Evolutionary conservation across 2,329 filamentous ascomycete genomes (phyloP).

Genomic region (Xylariales sp.): DNA sequence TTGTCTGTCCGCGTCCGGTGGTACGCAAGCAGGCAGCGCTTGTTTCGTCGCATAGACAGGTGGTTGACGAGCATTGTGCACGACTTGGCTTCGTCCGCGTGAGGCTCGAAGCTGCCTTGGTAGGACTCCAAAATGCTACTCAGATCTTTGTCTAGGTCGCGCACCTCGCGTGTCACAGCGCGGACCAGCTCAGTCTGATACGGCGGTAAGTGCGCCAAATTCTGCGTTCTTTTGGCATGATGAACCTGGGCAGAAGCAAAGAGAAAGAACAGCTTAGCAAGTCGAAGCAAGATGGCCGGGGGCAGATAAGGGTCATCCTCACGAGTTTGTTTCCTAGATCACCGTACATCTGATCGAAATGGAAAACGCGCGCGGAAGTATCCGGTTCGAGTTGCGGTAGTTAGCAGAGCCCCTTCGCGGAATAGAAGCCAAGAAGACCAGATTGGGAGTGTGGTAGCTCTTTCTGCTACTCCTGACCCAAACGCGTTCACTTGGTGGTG

Average conservation of each 20-base stretch:
- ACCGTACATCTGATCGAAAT: slow-evolving; percentile 69
- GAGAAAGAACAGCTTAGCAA: slow-evolving; percentile 3
- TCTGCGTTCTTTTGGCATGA: slow-evolving; percentile 92
- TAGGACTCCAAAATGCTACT: slow-evolving; percentile 75
- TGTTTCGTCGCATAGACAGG: slow-evolving; percentile 91
- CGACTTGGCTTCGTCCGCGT: slow-evolving; percentile 75
- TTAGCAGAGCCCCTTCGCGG: too few species aligned
- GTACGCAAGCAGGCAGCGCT: slow-evolving; percentile 91
- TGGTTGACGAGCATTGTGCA: slow-evolving; percentile 91
- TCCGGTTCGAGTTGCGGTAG: too few species aligned
- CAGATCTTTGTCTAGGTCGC: slow-evolving; percentile 87
- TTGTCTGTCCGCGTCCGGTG: slow-evolving; percentile 88
- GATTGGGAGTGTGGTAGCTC: too few species aligned
- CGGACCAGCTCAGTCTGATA: slow-evolving; percentile 93
- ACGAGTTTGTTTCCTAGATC: slow-evolving; percentile 85
- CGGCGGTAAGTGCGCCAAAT: slow-evolving; percentile 77
- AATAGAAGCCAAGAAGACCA: too few species aligned
- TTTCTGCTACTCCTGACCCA: too few species aligned
- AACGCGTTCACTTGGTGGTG: too few species aligned
- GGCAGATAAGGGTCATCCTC: too few species aligned
- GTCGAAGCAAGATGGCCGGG: not conserved
- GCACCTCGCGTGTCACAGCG: slow-evolving; percentile 82
- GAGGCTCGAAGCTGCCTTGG: slow-evolving; percentile 79
- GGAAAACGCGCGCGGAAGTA: too few species aligned
- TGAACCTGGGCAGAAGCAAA: slow-evolving; percentile 65